Percentiles rank a stretch among this genome's conserved stretches.
These are phyloP conservation scores for Camellia sinensis DNA, from an alignment of 148 eudicot genomes.

Conservation along the genomic window DNA sequence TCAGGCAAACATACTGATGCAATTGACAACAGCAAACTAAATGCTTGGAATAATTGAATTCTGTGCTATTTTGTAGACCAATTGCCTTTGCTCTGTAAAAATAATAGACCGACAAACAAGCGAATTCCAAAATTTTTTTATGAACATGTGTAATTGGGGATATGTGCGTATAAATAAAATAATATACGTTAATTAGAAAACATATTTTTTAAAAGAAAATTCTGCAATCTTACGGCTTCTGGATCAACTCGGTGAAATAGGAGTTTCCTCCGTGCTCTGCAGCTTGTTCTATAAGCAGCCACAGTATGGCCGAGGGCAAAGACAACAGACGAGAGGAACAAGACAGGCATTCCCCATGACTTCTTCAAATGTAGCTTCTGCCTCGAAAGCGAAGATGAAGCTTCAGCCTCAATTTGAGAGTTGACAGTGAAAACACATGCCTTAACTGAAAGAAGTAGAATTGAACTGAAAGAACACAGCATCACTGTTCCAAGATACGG, in stretches of 20 bases:
- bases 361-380: constrained; percentile 80
- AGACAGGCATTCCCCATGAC: constrained; percentile 99
- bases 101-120: neutral
- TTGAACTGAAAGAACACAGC: constrained; percentile 65
- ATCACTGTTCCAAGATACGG: constrained; percentile 89
- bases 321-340: constrained; percentile 90
- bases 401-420: constrained; percentile 80
- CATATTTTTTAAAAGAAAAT: neutral
- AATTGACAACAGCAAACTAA: neutral
- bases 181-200: neutral
- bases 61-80: neutral
- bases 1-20: neutral
- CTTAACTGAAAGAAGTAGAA: constrained; percentile 79
- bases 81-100: neutral
- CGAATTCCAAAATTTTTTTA: neutral
- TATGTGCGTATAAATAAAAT: neutral
- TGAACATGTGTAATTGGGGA: neutral
- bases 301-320: constrained; percentile 98
- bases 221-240: constrained; percentile 62
- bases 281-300: constrained; percentile 86
- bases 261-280: constrained; percentile 85
- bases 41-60: neutral
- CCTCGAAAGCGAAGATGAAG: constrained; percentile 64
- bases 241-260: constrained; percentile 82
- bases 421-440: constrained; percentile 82